Conservation (phyloP, 106 monocot species). For the Dendrobium huoshanense region DNA sequence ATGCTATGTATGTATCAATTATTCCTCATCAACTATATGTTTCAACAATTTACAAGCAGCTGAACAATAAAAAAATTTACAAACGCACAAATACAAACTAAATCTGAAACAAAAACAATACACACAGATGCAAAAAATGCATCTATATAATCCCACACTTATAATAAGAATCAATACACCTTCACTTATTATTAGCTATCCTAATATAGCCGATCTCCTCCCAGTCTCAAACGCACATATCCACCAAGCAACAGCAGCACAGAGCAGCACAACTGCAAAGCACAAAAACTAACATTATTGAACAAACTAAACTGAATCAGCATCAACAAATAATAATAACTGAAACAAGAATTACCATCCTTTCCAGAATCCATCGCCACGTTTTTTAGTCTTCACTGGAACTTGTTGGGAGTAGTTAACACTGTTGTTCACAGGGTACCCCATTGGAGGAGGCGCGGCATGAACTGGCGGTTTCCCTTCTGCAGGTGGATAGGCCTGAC, state of each 20-base stretch:
- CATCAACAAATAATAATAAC: background rate
- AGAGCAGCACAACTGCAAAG: constrained; percentile 18
- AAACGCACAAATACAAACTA: background rate
- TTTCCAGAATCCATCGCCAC: constrained; percentile 31
- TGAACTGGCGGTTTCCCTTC: background rate
- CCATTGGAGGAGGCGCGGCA: constrained; percentile 15
- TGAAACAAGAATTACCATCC: constrained; percentile 19
- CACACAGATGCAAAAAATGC: background rate
- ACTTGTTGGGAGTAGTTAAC: background rate
- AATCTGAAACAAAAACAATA: background rate
- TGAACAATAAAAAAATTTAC: no score
- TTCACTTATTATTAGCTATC: background rate
- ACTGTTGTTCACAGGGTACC: constrained; percentile 12
- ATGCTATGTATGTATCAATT: no score
- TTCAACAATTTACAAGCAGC: no score
- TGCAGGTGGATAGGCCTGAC: background rate
- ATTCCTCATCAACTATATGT: no score
- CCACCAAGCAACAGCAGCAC: constrained; percentile 19
- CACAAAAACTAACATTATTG: background rate
- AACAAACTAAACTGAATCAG: background rate
- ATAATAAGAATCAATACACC: background rate
- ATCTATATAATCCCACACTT: background rate
- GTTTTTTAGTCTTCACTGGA: constrained; percentile 15
- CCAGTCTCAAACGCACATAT: constrained; percentile 12
- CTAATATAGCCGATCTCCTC: background rate